Evolutionary conservation across 2,329 filamentous ascomycete genomes (phyloP).

Genomic region (Ceratocystis alfenasii): DNA sequence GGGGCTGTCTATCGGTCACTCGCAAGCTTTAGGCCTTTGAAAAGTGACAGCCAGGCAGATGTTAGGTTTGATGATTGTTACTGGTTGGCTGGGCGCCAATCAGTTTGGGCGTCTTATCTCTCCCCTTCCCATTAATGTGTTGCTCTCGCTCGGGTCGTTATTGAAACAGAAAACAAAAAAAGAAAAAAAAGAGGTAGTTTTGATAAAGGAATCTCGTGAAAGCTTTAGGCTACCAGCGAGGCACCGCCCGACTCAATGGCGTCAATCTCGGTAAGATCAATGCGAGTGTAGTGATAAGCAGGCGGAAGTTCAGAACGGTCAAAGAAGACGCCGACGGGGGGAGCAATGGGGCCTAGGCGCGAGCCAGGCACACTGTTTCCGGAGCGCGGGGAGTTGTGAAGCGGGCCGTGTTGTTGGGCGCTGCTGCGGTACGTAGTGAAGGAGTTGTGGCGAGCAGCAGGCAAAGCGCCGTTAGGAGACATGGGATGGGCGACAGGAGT

Average conservation of each 20-base stretch:
- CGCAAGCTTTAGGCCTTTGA: too few relatives aligned
- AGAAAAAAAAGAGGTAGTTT: neutral
- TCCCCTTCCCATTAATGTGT: neutral
- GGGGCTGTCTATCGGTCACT: too few relatives aligned
- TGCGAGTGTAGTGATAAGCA: slow-evolving; percentile 65
- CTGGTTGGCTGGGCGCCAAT: neutral
- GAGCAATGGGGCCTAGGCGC: slow-evolving; percentile 58
- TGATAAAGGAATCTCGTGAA: neutral
- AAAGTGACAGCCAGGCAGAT: too few relatives aligned
- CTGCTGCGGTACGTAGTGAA: slow-evolving; percentile 70
- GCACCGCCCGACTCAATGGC: slow-evolving; percentile 90
- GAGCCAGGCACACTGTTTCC: slow-evolving; percentile 54
- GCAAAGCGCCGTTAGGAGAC: slow-evolving; percentile 53
- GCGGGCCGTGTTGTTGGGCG: slow-evolving; percentile 65
- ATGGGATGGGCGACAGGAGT: slow-evolving; percentile 61
- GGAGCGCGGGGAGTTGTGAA: slow-evolving; percentile 45
- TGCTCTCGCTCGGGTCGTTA: neutral
- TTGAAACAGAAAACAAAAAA: neutral
- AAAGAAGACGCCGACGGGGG: slow-evolving; percentile 66
- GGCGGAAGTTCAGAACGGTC: slow-evolving; percentile 78
- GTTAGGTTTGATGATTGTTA: neutral
- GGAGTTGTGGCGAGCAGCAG: slow-evolving; percentile 43
- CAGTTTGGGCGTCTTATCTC: neutral
- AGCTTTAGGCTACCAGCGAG: slow-evolving; percentile 29
- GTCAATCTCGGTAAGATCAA: slow-evolving; percentile 79